Base-by-base conservation (phyloP, 75 land plant genomes). In the Larix kaempferi region DNA sequence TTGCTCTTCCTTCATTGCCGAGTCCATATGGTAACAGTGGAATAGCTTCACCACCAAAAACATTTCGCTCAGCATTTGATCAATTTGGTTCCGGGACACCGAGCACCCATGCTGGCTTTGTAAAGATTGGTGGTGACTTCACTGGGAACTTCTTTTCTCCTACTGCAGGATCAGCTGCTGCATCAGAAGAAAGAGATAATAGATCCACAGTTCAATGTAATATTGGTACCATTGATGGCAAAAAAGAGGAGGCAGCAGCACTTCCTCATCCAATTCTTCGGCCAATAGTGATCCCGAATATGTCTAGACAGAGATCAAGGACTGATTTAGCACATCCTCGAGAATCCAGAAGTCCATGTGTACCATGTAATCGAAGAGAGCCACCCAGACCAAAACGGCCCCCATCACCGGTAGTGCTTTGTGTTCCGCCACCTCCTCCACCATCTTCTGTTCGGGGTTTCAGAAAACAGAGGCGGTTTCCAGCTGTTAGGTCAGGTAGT, bases 391-490 rank as follows among this genome's bases (percentile, higher is more conserved):
- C 87, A 16, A 95, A 89, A 74, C 81, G 98, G 10, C 96, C 99
- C 27, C 98, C 98, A 56, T 95, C 99, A 58, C 99, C 99, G 25
- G 90, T 97, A 26, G 90, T 97, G 15, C 95, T 92, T 67, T 95
- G 95, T 91, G 95, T 95, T 60, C 98, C 99, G 49, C 87, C 91
- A 21, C 95, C 94, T 33, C 98, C 98, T 62, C 98, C 98, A 35
- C 99, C 98, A 25, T 97, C 98, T 76, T 91, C 98, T 63, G 92
- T 87, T 58, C 86, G 92, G 74, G 93, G 92, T 52, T 87, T 89
- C 35, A 91, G 98, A 66, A 89, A 90, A 60, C 87, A 89, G 33
- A 85, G 85, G 72, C 94, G 93, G 17, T 89, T 95, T 77, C 90
- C 91, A 56, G 86, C 88, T 78, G 99, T 90, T 29, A 88, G 99